Evolutionary conservation across 345 rosid genomes (phyloP), one percentile per base, ranked within the genome.

Genomic region (Pistacia integerrima): DNA sequence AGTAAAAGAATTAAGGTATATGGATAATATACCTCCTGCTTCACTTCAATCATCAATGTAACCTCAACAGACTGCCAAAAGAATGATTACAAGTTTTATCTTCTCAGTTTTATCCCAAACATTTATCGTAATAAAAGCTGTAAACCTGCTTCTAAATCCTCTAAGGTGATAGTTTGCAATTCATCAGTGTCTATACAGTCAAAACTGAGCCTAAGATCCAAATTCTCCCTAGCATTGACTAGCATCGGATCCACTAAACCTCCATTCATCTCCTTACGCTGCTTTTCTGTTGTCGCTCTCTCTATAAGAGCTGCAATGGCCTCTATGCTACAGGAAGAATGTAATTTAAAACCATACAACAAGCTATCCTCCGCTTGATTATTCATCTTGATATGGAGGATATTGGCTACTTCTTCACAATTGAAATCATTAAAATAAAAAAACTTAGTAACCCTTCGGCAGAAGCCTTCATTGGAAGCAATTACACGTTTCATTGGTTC

Each of bases 401-500:
- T 94, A 80, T 86, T 87, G 11, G 97, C 94, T 25, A 97, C 84
- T 76, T 97, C 98, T 75, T 84, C 78, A 0, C 94, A 81, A 74
- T 70, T 86, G 79, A 94, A 94, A 84, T 97, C 98, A 11, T 88
- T 81, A 54, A 97, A 97, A 64, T 85, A 79, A 82, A 97, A 97
- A 83, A 94, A 91, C 80, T 92, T 97, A 16, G 98, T 94, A 49
- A 97, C 99, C 84, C 99, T 94, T 82, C 98, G 86, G 76, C 94
- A 88, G 83, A 97, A 97, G 70, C 99, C 99, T 82, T 97, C 98
- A 20, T 94, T 94, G 2, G 98, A 94, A 60, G 91, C 80, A 2
- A 97, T 97, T 73, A 97, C 97, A 14, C 97, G 95, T 84, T 91
- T 89, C 99, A 97, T 97, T 64, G 98, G 99, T 80, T 97, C 98